Conservation (phyloP, 345 rosid species). For the Eucalyptus virginea region DNA sequence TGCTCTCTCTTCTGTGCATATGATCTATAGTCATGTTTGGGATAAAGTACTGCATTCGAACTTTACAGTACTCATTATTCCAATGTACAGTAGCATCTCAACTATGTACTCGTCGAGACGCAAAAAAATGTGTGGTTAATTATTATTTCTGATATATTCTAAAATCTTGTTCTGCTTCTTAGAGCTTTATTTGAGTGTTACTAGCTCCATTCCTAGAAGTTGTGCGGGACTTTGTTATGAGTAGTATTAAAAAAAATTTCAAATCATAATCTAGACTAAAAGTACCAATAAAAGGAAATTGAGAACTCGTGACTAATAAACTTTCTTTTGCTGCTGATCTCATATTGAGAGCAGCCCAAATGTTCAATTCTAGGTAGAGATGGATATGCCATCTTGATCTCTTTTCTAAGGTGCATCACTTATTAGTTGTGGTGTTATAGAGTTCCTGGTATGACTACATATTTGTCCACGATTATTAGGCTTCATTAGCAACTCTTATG, state of each 20-base stretch:
- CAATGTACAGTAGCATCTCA: background rate
- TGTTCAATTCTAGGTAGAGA: background rate
- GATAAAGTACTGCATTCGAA: background rate
- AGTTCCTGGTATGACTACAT: background rate
- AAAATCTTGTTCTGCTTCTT: background rate
- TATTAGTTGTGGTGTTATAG: background rate
- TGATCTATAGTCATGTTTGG: background rate
- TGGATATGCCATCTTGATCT: background rate
- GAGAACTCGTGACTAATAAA: background rate
- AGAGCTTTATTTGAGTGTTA: background rate
- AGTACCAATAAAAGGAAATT: background rate
- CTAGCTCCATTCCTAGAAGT: background rate
- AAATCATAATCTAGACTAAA: background rate
- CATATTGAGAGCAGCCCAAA: background rate
- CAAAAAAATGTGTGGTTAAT: background rate
- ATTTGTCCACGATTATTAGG: background rate
- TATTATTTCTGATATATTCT: background rate
- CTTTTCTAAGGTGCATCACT: background rate
- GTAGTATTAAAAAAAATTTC: background rate
- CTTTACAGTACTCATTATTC: background rate
- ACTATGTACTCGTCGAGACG: background rate
- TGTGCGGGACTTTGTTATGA: background rate
- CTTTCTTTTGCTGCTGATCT: background rate
- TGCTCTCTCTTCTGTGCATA: background rate
- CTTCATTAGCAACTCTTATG: background rate